phyloP scores from a whole-genome alignment of 2,329 filamentous ascomycete species.

The Fusarium sambucinum region DNA sequence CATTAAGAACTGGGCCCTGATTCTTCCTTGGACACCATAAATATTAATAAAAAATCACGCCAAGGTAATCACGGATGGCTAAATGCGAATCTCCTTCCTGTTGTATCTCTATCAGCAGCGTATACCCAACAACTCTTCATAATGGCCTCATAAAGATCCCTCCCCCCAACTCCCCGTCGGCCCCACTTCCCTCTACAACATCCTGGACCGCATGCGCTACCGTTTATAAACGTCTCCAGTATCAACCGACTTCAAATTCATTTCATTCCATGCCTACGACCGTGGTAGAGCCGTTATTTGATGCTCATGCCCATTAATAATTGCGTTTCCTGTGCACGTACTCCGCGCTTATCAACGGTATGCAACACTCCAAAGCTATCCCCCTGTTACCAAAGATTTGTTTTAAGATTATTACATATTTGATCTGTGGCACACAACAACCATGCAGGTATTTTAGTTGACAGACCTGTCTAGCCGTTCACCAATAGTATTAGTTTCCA shows the following conservation, averaged over 20 bases:
- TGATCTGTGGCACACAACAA: neutral
- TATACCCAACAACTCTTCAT: conserved; percentile 10
- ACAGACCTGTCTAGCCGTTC: conserved; percentile 11
- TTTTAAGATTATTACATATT: neutral
- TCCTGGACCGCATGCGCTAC: conserved; percentile 7
- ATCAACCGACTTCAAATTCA: neutral
- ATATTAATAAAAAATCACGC: fast-evolving
- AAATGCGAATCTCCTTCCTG: no score
- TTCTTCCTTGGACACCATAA: fast-evolving
- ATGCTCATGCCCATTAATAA: conserved; percentile 5
- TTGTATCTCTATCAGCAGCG: neutral
- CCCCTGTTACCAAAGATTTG: neutral
- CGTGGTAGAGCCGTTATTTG: neutral
- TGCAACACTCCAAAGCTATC: conserved; percentile 2
- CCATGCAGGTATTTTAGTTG: conserved; percentile 1
- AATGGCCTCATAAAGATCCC: conserved; percentile 30
- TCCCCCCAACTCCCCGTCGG: conserved; percentile 35
- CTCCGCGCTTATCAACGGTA: conserved; percentile 11
- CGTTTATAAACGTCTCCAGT: conserved; percentile 16
- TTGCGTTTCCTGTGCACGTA: conserved; percentile 1
- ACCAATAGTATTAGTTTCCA: conserved; percentile 1
- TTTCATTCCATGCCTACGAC: neutral
- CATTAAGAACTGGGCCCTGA: neutral
- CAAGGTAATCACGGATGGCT: no score
- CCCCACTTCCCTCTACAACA: conserved; percentile 26